These are phyloP conservation scores for Vachellia collinsii DNA, from an alignment of 306 rosid species.

Conservation along the genomic window DNA sequence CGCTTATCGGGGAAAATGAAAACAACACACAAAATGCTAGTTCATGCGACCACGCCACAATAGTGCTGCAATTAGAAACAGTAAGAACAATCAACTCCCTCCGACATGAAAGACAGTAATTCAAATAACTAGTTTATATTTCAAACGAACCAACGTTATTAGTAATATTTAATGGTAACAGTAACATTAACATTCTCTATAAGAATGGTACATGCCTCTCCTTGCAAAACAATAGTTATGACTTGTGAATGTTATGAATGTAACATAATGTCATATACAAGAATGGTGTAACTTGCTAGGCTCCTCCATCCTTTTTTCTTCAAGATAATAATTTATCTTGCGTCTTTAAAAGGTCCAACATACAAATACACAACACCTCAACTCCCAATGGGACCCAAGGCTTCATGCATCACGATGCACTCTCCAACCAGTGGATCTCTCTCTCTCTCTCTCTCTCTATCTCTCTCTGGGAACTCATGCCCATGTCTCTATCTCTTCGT, in stretches of 20 bases:
- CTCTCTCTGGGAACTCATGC: background rate
- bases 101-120: background rate
- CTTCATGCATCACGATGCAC: background rate
- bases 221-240: background rate
- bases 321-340: background rate
- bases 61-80: background rate
- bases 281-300: background rate
- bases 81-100: background rate
- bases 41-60: background rate
- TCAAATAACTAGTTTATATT: background rate
- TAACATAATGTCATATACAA: background rate
- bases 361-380: conserved; percentile 6
- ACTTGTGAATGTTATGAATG: background rate
- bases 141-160: background rate
- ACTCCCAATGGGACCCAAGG: background rate
- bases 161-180: background rate
- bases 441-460: background rate
- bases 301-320: conserved; percentile 14
- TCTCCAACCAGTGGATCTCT: background rate
- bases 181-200: background rate
- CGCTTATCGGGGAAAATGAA: background rate
- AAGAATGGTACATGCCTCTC: conserved; percentile 24
- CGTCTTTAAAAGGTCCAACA: background rate
- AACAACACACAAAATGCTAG: background rate
- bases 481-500: background rate